phyloP scores from a whole-genome alignment of 2,329 filamentous ascomycete species.

The Thielaviopsis populi region DNA sequence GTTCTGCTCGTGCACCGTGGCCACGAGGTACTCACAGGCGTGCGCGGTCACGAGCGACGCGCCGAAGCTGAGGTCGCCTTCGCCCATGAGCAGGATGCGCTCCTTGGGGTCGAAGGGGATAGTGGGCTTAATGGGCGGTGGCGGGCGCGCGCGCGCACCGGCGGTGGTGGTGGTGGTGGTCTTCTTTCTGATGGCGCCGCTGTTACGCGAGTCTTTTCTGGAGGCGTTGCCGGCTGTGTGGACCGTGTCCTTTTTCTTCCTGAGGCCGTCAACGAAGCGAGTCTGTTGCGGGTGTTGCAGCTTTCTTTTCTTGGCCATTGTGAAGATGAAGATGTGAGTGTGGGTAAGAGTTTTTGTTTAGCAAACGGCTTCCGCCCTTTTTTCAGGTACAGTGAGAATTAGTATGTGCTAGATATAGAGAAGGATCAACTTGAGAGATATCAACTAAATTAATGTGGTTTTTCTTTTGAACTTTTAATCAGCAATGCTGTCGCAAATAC shows the following conservation, averaged over 20 bases:
- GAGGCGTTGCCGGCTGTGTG: conserved; percentile 10
- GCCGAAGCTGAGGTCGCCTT: conserved; percentile 69
- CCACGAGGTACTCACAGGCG: conserved; percentile 49
- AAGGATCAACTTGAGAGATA: no score
- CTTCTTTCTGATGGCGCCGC: conserved; percentile 18
- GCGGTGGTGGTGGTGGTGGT: no score
- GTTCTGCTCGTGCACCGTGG: conserved; percentile 51
- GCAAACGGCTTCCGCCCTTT: background rate
- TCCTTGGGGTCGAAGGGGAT: conserved; percentile 55
- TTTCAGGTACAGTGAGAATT: background rate
- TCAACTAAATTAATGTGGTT: no score
- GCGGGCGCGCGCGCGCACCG: conserved; percentile 14
- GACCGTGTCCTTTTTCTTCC: conserved; percentile 9
- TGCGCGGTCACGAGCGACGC: conserved; percentile 51
- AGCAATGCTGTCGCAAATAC: background rate
- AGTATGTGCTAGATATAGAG: no score
- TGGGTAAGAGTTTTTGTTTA: background rate
- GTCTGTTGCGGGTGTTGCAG: conserved; percentile 21
- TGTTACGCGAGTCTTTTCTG: conserved; percentile 1
- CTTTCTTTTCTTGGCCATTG: conserved; percentile 32
- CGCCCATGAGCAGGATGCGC: conserved; percentile 60
- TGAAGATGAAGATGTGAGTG: background rate
- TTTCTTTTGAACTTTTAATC: background rate
- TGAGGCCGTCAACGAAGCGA: conserved; percentile 13
- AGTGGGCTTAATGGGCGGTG: conserved; percentile 22